Evolutionary conservation across 2,329 filamentous ascomycete genomes (phyloP), one percentile per base, ranked within the genome.

Genomic region (Phialophora macrospora): DNA sequence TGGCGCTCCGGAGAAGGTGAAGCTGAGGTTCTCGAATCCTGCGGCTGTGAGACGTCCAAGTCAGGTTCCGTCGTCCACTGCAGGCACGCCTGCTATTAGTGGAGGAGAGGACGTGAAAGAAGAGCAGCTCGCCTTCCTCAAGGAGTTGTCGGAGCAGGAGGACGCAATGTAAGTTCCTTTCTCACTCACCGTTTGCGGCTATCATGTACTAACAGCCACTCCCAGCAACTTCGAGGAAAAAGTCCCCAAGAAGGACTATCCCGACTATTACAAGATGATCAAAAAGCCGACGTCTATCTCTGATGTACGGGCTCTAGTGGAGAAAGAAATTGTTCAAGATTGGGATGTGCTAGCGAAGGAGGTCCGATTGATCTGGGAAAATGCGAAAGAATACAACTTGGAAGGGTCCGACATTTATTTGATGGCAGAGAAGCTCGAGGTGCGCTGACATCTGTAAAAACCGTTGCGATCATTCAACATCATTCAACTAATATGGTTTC

Each of bases 371-470:
- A 88, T 97, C 51, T 97, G 93, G 93, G 85, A 84, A 56, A 97
- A 97, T 77, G 92, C 93, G 0, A 90, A 88, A 73, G 89, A 89
- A 65, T 97, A 94, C 81, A 97, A 97, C 71, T 92, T 97, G 76
- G 93, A 97, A 74, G 91, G 90, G 3, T 97, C 93, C 73, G 90
- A 92, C 17, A 93, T 97, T 59, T 92, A 88, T 69, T 82, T 86
- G 24, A 82, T 95, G 67, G 92, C 92, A 0, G 86, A 88, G 56
- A 88, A 95, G 66, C 85, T 97, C 6, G 89, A 96, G 86, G 91
- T 92, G 44, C 38, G 59, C 55, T 32, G 7, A 55, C 20, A 24
- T 11, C 26, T 28, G 24, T 20, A 14, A 11, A 11, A 30, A 7
- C 5, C 52, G 7, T 55, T 30, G 11, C 52, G 52, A 30, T 1